These are phyloP conservation scores for Quercus suber DNA, from an alignment of 306 rosid species.

Conservation along the genomic window DNA sequence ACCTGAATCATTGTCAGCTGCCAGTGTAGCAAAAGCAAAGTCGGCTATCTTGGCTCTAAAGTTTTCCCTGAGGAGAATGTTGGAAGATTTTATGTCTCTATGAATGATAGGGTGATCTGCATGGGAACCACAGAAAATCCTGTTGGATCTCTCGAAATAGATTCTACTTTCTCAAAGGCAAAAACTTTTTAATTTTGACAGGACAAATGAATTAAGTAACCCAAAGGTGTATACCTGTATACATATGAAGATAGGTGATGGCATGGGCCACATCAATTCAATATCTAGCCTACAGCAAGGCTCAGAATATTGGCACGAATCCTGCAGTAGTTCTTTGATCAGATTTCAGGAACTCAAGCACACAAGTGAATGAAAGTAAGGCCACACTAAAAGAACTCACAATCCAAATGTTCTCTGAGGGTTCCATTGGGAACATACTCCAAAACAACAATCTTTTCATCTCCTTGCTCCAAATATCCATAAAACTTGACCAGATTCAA, in stretches of 20 bases:
- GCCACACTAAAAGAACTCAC: slow-evolving; percentile 45
- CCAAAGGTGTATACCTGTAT: slow-evolving; percentile 44
- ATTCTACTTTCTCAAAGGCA: not conserved
- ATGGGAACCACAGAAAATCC: no score
- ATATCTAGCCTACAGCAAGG: slow-evolving; percentile 70
- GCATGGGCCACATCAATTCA: slow-evolving; percentile 54
- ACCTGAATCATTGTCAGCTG: slow-evolving; percentile 77
- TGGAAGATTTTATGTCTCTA: no score
- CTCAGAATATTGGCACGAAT: slow-evolving; percentile 57
- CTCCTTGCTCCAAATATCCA: slow-evolving; percentile 70
- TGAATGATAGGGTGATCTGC: no score
- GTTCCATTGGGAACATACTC: slow-evolving; percentile 93
- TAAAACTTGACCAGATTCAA: slow-evolving; percentile 73
- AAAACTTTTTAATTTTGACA: slow-evolving; percentile 1
- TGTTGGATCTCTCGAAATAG: slow-evolving; percentile 20
- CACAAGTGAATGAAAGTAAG: slow-evolving; percentile 5
- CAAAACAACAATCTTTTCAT: slow-evolving; percentile 68
- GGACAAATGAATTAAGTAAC: slow-evolving; percentile 4
- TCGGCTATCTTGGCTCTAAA: slow-evolving; percentile 37
- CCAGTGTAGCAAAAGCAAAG: slow-evolving; percentile 89
- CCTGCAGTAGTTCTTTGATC: slow-evolving; percentile 46
- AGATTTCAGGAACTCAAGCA: slow-evolving; percentile 19
- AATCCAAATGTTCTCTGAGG: slow-evolving; percentile 86
- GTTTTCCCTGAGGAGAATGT: no score
- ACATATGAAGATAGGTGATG: no score